Evolutionary conservation across 1,284 basidiomycete genomes (phyloP), one percentile per base, ranked within the genome.

Genomic region (Uromyces viciae-fabae): DNA sequence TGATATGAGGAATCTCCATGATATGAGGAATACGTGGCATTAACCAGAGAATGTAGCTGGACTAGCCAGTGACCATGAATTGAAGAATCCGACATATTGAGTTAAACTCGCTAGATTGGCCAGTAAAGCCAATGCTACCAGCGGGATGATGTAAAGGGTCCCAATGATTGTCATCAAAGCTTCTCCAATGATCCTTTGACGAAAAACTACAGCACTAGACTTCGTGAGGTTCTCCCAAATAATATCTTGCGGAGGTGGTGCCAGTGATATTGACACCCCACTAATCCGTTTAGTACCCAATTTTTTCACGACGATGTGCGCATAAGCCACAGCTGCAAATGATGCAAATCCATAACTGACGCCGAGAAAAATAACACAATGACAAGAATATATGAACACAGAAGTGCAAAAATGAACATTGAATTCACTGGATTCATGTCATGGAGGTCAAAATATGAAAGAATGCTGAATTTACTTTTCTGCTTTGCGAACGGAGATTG

Each of bases 71-170:
- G 77, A 79, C 77, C 77, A 81, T 43, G n/a, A 28, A n/a, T 62
- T 54, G 2, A 81, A 76, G 60, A 36, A 64, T 42, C n/a, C 31
- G 40, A 88, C 90, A 82, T 84, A 93, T 91, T 69, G 91, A 88
- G 72, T 68, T 64, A 82, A 73, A 42, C 66, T 72, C 3, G 90
- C 88, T 85, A 94, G 88, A 86, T 94, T 94, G 82, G 93, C 92
- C 81, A 94, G 87, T 83, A 93, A 88, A 36, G 94, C 93, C 82
- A 95, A 91, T 83, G 92, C 87, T 84, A 93, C 89, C 36, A 94
- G 86, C 15, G 95, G 95, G 5, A 95, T 88, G n/a, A 93, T 95
- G 87, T 98, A 95, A 88, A 96, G 90, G 87, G 93, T 93, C 86
- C 93, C 94, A 72, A 85, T 82, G 60, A 91, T 84, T 17, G 89